These are phyloP conservation scores for Solanum paucissectum DNA, from an alignment of 257 asterid species.

Conservation along the genomic window DNA sequence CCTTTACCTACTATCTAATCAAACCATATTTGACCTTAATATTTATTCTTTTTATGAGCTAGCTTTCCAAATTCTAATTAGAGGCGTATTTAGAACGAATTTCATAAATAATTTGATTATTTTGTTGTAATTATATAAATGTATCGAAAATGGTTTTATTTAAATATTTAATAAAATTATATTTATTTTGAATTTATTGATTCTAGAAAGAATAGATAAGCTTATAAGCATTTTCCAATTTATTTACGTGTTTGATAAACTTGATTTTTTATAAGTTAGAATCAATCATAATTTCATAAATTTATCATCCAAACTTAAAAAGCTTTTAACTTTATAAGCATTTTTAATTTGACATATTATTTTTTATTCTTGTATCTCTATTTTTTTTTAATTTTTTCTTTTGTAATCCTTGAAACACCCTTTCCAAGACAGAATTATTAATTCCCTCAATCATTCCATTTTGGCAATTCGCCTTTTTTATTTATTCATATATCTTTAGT, in stretches of 20 bases:
- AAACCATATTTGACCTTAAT: background rate
- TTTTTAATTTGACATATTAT: background rate
- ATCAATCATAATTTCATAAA: background rate
- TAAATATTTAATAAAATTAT: background rate
- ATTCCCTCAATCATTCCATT: background rate
- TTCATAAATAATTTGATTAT: background rate
- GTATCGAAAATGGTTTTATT: background rate
- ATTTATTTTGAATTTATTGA: background rate
- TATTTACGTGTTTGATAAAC: background rate
- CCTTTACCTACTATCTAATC: conserved; percentile 16
- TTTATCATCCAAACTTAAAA: background rate
- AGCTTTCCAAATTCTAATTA: background rate
- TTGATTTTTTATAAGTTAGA: background rate
- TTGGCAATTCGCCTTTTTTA: background rate
- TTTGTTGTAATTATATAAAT: background rate
- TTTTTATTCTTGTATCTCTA: background rate
- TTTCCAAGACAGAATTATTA: background rate
- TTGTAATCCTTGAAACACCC: background rate
- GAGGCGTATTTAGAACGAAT: rapidly evolving
- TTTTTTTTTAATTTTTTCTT: background rate
- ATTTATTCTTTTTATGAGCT: background rate
- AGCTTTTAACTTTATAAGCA: background rate
- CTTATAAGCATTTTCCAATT: background rate
- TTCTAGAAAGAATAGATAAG: background rate
- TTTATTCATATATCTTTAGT: background rate